Evolutionary conservation across 345 rosid species (phyloP).

Genomic region (Brassica nigra): DNA sequence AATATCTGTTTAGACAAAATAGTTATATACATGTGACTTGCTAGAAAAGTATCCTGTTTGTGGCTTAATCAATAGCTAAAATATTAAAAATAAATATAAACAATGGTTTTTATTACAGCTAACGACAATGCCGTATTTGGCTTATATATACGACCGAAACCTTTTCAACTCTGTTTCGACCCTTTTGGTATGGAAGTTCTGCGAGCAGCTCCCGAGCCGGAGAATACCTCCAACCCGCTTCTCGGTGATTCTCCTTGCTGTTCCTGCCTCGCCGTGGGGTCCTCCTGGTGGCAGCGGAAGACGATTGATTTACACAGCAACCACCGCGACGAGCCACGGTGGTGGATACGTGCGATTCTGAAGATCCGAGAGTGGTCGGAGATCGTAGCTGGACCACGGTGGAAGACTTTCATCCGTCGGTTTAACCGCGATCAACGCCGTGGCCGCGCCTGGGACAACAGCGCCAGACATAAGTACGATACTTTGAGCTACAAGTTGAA

Average conservation of each 20-base stretch:
- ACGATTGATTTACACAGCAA: conserved; percentile 32
- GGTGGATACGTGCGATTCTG: conserved; percentile 58
- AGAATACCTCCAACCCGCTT: conserved; percentile 30
- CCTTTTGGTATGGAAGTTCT: conserved; percentile 24
- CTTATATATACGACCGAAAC: conserved; percentile 14
- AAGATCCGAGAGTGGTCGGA: conserved; percentile 86
- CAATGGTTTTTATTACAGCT: conserved; percentile 21
- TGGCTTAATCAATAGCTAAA: conserved; percentile 6
- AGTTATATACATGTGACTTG: background rate
- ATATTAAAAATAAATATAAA: background rate
- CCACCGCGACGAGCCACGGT: conserved; percentile 21
- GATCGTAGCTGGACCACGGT: conserved; percentile 79
- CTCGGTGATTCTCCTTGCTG: conserved; percentile 42
- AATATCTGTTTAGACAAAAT: background rate
- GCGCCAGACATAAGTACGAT: conserved; percentile 29
- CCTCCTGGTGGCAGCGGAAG: conserved; percentile 58
- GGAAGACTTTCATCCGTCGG: conserved; percentile 85
- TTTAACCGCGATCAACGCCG: conserved; percentile 58
- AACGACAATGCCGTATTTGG: background rate
- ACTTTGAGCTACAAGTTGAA: conserved; percentile 69
- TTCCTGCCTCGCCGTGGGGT: conserved; percentile 44
- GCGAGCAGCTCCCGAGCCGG: conserved; percentile 22
- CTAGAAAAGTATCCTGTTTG: background rate
- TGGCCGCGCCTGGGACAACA: conserved; percentile 10
- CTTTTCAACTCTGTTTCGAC: conserved; percentile 11